Evolutionary conservation across 2,329 filamentous ascomycete genomes (phyloP).

Genomic region (Colletotrichum sp.): DNA sequence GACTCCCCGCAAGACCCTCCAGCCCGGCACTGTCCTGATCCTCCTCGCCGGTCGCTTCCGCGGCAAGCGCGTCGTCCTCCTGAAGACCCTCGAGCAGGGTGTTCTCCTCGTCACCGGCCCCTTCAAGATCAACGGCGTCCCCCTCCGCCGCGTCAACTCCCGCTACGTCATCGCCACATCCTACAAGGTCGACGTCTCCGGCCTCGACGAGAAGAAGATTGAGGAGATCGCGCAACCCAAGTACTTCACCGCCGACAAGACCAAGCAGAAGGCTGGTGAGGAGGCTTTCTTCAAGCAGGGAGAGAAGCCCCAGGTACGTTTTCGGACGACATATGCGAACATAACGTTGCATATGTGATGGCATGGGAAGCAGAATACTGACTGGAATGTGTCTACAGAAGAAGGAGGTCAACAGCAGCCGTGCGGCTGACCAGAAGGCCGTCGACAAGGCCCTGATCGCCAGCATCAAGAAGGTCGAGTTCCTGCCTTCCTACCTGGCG

Average conservation of each 20-base stretch:
- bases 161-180: constrained; percentile 94
- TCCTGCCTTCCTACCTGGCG: constrained; percentile 91
- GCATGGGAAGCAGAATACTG: constrained; percentile 22
- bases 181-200: constrained; percentile 81
- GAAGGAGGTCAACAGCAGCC: constrained; percentile 92
- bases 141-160: constrained; percentile 91
- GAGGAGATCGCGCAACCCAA: constrained; percentile 75
- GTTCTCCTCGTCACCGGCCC: constrained; percentile 98
- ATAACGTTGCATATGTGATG: not conserved
- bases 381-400: constrained; percentile 65
- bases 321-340: not conserved
- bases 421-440: constrained; percentile 97
- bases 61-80: constrained; percentile 98
- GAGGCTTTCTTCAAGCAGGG: constrained; percentile 99
- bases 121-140: constrained; percentile 99
- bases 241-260: constrained; percentile 98
- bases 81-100: constrained; percentile 97
- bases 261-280: constrained; percentile 93
- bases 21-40: constrained; percentile 96
- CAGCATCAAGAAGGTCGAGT: constrained; percentile 97
- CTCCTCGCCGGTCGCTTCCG: constrained; percentile 99
- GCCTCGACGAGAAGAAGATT: constrained; percentile 90
- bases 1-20: constrained; percentile 85
- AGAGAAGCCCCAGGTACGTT: constrained; percentile 92
- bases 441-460: constrained; percentile 95